Evolutionary conservation across 73 alveolate genomes (phyloP), one percentile per base, ranked within the genome.

Genomic region (Halteria grandinella): DNA sequence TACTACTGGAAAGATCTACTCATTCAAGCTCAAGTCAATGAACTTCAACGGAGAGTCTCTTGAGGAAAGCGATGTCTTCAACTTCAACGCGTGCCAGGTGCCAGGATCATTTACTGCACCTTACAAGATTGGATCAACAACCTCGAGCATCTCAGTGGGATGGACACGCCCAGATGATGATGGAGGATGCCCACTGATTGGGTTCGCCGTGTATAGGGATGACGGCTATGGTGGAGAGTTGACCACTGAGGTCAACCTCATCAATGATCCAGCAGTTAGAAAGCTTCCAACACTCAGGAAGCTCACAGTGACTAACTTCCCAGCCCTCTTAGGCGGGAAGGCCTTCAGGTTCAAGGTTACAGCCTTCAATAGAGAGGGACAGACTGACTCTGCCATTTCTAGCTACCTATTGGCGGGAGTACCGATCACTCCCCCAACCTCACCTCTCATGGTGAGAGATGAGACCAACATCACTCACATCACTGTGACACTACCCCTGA

Each of bases 121-220:
- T 7, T 31, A 25, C 7, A 52, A 69, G 49, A n/a, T 41, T 14
- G 51, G 40, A 23, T 33, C 86, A 10, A 81, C 91, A 21, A 1
- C 75, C 0, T 41, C 86, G 1, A 17, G 80, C 2, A 81, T 81
- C 14, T 54, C 79, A 23, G 15, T 81, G 17, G 34, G 40, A 18
- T 81, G 91, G 91, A 41, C 40, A 4, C 60, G 24, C 53, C 91
- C 91, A 8, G 48, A 53, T 37, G 55, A 51, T 54, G 91, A 81
- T 82, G 91, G 91, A n/a, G 86, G 91, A 24, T 71, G 91, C 31
- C 79, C 91, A 33, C 29, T 81, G 1, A 15, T 34, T 24, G 60
- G 81, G 8, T 81, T 55, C 39, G 86, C 77, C 1, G 77, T 82
- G 4, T 72, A 1, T 20, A 71, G 80, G 36, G 87, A 73, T 39